Conservation (phyloP, 2,329 filamentous ascomycete genomes). For the Pseudocercospora eumusae region DNA sequence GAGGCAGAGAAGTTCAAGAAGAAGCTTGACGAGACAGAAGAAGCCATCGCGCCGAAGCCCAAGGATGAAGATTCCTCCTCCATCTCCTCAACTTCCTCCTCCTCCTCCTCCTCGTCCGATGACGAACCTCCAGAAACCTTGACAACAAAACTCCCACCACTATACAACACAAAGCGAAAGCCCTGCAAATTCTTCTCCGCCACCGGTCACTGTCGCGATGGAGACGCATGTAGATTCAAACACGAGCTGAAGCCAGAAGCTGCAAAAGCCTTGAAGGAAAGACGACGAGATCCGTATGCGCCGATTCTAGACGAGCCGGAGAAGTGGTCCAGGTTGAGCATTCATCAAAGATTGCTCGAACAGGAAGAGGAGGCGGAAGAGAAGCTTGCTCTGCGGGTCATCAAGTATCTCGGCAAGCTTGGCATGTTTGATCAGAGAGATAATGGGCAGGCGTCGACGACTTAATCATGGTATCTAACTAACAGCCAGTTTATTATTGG, state of each 20-base stretch:
- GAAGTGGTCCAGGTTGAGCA: constrained; percentile 20
- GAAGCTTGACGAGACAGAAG: background rate
- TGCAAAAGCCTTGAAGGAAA: constrained; percentile 1
- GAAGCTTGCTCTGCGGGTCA: constrained; percentile 46
- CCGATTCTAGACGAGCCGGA: constrained; percentile 25
- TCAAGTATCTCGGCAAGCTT: constrained; percentile 49
- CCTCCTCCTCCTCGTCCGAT: constrained; percentile 34
- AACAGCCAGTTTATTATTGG: background rate
- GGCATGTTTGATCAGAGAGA: constrained; percentile 41
- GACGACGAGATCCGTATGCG: constrained; percentile 23
- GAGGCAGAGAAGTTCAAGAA: background rate
- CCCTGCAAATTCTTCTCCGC: constrained; percentile 38
- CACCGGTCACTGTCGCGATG: constrained; percentile 39
- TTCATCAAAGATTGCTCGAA: constrained; percentile 43
- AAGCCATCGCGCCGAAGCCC: background rate
- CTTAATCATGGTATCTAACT: background rate
- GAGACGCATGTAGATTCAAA: constrained; percentile 38
- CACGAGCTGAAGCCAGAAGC: constrained; percentile 33
- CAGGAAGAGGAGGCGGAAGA: constrained; percentile 49
- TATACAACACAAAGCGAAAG: constrained; percentile 7
- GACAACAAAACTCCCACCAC: constrained; percentile 40
- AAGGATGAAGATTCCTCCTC: background rate
- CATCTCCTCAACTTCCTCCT: constrained; percentile 19
- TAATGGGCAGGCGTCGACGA: background rate
- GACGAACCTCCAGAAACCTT: constrained; percentile 43